phyloP scores from a whole-genome alignment of 2,329 filamentous ascomycete genomes.

The Phaeosphaeria sp. region DNA sequence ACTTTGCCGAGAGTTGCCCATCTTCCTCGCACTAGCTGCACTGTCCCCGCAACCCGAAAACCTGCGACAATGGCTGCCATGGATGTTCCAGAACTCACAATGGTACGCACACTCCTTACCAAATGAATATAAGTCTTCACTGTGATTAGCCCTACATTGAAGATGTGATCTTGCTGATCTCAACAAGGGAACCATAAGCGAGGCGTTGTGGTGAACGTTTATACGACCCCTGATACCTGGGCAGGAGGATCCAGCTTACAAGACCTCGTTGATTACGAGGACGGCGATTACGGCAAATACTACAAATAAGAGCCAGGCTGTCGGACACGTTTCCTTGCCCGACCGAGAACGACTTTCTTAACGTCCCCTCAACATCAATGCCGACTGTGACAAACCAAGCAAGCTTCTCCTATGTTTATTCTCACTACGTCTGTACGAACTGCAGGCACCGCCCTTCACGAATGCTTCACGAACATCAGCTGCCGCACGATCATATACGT shows the following conservation, averaged over 20 bases:
- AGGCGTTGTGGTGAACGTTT: constrained; percentile 38
- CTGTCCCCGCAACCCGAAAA: constrained; percentile 23
- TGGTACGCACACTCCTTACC: constrained; percentile 17
- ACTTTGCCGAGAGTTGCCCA: constrained; percentile 40
- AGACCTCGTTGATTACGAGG: constrained; percentile 27
- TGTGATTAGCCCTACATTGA: too few relatives aligned
- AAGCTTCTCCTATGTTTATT: too few relatives aligned
- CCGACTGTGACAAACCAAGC: too few relatives aligned
- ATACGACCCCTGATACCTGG: constrained; percentile 16
- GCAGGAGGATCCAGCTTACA: constrained; percentile 7
- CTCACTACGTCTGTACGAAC: too few relatives aligned
- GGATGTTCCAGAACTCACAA: constrained; percentile 19
- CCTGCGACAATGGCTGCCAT: constrained; percentile 18
- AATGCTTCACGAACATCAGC: too few relatives aligned
- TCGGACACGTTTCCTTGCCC: not conserved
- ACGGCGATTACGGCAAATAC: constrained; percentile 24
- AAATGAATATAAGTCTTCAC: constrained; percentile 30
- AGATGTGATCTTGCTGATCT: too few relatives aligned
- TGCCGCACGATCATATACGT: too few relatives aligned
- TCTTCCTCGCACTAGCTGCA: constrained; percentile 41
- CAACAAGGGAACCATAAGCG: constrained; percentile 25
- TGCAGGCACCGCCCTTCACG: too few relatives aligned
- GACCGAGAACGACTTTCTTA: too few relatives aligned
- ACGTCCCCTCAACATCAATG: too few relatives aligned
- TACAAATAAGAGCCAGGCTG: constrained; percentile 13